Percentiles rank a stretch among this genome's conserved stretches.
These are phyloP conservation scores for Apocynum venetum DNA, from an alignment of 257 asterid species.

Conservation along the genomic window DNA sequence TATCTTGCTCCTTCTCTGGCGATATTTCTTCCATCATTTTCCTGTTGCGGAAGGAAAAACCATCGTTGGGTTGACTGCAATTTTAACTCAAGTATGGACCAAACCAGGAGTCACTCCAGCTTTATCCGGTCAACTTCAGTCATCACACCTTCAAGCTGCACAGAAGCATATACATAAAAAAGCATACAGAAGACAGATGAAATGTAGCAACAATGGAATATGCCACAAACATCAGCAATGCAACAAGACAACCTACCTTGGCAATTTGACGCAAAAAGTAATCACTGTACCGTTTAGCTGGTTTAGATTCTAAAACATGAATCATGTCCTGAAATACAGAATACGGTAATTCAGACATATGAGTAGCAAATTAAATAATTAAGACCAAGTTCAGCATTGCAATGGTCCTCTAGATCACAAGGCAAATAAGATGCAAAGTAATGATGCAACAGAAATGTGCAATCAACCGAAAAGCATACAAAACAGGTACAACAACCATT, in stretches of 20 bases:
- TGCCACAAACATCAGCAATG: not conserved
- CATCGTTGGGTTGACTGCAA: not conserved
- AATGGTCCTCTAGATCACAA: not conserved
- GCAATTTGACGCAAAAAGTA: slow-evolving; percentile 70
- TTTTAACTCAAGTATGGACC: not conserved
- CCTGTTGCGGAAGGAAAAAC: not conserved
- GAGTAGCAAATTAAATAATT: not conserved
- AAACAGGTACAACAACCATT: not conserved
- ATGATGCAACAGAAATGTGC: not conserved
- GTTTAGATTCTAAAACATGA: slow-evolving; percentile 55
- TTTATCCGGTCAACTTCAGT: slow-evolving; percentile 52
- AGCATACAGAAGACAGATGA: not conserved
- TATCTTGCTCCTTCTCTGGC: not conserved
- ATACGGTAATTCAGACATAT: not conserved
- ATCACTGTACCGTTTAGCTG: slow-evolving; percentile 61
- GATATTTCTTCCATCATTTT: not conserved
- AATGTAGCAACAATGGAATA: not conserved
- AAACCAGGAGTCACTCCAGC: slow-evolving; percentile 32
- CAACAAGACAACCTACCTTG: slow-evolving; percentile 39
- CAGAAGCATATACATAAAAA: not conserved
- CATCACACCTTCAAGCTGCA: slow-evolving; percentile 73
- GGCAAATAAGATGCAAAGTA: not conserved
- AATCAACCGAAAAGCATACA: not conserved
- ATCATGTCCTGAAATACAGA: slow-evolving; percentile 47
- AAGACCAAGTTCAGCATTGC: too few relatives aligned